phyloP scores from a whole-genome alignment of 345 rosid species.

The Hypericum perforatum region DNA sequence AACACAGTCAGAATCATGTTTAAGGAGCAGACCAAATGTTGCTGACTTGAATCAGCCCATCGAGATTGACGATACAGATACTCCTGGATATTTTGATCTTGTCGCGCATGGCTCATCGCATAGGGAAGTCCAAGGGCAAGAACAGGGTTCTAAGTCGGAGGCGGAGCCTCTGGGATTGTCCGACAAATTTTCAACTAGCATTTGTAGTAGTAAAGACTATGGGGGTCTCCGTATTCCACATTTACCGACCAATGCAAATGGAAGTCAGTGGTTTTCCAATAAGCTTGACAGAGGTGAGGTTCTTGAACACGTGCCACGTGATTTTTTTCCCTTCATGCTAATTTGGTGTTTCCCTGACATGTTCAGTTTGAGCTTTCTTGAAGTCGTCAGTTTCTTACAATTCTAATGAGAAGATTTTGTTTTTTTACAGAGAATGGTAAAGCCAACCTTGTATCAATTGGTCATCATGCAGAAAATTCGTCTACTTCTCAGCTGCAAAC shows the following conservation, averaged over 20 bases:
- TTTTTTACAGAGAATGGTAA: constrained; percentile 39
- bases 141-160: constrained; percentile 21
- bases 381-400: neutral
- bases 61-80: constrained; percentile 35
- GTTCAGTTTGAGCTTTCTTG: too few relatives aligned
- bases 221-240: constrained; percentile 12
- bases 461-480: constrained; percentile 31
- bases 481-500: constrained; percentile 37
- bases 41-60: constrained; percentile 78
- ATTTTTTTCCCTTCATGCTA: too few relatives aligned
- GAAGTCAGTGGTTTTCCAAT: constrained; percentile 33
- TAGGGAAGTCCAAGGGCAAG: constrained; percentile 29
- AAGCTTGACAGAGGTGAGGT: constrained; percentile 44
- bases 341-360: too few relatives aligned
- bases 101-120: constrained; percentile 17
- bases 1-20: constrained; percentile 31
- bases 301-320: neutral
- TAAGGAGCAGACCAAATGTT: constrained; percentile 31
- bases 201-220: constrained; percentile 23
- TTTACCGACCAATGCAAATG: constrained; percentile 20
- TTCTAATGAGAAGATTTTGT: constrained; percentile 16
- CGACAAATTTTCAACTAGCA: constrained; percentile 25
- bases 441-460: constrained; percentile 30
- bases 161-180: constrained; percentile 31
- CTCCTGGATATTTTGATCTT: constrained; percentile 29